phyloP scores from a whole-genome alignment of 192 early-diverging fungal species.

The Geosiphon pyriformis region DNA sequence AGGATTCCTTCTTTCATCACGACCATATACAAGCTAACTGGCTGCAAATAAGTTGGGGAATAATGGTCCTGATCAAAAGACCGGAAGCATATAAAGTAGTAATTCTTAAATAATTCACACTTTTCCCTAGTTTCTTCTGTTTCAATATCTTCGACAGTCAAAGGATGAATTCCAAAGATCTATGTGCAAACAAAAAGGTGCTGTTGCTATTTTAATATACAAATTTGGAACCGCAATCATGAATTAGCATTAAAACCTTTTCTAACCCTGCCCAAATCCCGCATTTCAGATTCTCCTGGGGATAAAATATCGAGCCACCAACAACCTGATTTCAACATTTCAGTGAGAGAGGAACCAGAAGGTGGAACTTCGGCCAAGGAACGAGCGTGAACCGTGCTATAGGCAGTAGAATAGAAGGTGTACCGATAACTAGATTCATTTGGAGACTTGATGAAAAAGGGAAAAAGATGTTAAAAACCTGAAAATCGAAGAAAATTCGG shows the following conservation, averaged over 20 bases:
- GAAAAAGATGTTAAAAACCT: too few species aligned
- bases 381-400: conserved; percentile 31
- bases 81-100: conserved; percentile 90
- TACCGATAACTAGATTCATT: too few species aligned
- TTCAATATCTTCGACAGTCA: conserved; percentile 84
- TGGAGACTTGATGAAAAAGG: too few species aligned
- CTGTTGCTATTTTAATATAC: conserved; percentile 20
- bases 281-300: conserved; percentile 53
- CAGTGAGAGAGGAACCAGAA: conserved; percentile 25
- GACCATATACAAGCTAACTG: conserved; percentile 60
- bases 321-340: conserved; percentile 44
- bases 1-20: conserved; percentile 67
- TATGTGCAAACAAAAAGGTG: conserved; percentile 24
- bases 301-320: conserved; percentile 71
- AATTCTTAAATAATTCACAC: conserved; percentile 81
- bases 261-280: conserved; percentile 48
- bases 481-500: too few species aligned
- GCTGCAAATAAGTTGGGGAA: conserved; percentile 58
- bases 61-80: conserved; percentile 64
- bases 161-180: conserved; percentile 68
- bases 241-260: conserved; percentile 4
- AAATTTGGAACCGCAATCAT: not conserved
- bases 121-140: conserved; percentile 90
- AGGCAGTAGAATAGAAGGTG: conserved; percentile 35
- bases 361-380: conserved; percentile 30